Conservation (phyloP, 495 filamentous ascomycete genomes). For the Pyrenopolyporus hunteri region DNA sequence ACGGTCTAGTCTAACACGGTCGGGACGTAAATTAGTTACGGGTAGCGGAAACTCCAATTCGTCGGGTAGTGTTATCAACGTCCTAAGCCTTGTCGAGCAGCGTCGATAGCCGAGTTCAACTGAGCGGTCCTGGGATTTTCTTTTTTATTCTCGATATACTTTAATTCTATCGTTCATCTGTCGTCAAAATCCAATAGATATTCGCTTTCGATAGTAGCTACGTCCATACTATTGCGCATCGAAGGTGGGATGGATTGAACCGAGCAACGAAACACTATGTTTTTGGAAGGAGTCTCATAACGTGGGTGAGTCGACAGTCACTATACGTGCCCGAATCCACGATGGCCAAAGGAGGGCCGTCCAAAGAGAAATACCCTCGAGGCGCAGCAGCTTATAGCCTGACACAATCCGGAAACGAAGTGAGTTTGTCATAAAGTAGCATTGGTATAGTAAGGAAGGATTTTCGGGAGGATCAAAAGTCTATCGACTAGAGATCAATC, state of each 20-base stretch:
- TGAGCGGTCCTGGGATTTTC: neutral
- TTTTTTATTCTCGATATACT: neutral
- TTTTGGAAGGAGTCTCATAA: neutral
- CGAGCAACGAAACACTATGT: neutral
- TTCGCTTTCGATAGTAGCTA: neutral
- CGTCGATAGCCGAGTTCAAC: no score
- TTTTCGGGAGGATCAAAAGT: slow-evolving; percentile 31
- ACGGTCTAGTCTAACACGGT: neutral
- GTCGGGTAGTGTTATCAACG: neutral
- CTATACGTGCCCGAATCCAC: neutral
- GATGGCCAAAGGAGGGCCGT: neutral
- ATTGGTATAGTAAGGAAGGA: slow-evolving; percentile 30
- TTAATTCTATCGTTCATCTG: neutral
- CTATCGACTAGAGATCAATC: slow-evolving; percentile 32
- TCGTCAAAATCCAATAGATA: neutral
- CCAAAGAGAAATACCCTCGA: neutral
- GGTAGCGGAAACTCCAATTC: neutral
- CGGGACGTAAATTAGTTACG: neutral
- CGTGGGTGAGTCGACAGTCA: neutral
- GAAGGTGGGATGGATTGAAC: neutral
- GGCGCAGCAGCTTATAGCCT: neutral
- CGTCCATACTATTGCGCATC: neutral
- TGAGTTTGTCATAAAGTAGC: slow-evolving; percentile 14
- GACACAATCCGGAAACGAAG: slow-evolving; percentile 12
- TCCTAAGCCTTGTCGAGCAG: no score